A percentile compares a stretch with the other conserved stretches of the same genome.
Evolutionary conservation across 305 asterid genomes (phyloP).

Genomic region (Fraxinus xanthoxyloides): DNA sequence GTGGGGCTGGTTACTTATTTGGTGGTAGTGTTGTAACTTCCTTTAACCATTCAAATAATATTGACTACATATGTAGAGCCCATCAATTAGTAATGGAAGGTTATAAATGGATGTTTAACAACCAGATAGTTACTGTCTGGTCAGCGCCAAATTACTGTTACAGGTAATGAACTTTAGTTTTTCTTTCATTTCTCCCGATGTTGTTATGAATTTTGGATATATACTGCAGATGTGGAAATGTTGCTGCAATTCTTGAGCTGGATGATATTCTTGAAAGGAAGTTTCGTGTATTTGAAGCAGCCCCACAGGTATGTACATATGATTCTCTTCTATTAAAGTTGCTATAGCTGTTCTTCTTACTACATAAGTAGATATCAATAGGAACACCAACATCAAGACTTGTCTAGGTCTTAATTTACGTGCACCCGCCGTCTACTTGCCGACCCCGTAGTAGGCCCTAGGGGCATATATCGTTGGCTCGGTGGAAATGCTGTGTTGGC

Average conservation of each 20-base stretch:
- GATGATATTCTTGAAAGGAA: conserved; percentile 72
- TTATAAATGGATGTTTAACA: conserved; percentile 89
- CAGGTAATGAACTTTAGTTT: conserved; percentile 46
- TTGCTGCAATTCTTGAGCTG: conserved; percentile 93
- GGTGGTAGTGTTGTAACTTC: conserved; percentile 87
- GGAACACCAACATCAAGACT: not conserved
- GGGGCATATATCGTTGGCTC: not conserved
- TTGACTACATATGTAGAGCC: conserved; percentile 93
- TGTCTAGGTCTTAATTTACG: not conserved
- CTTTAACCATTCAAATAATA: conserved; percentile 75
- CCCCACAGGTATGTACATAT: conserved; percentile 68
- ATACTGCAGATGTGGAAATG: conserved; percentile 81
- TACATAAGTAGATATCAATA: not conserved
- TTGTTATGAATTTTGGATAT: conserved; percentile 4
- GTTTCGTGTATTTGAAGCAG: conserved; percentile 88
- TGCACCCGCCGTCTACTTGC: not conserved
- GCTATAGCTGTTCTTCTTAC: not conserved
- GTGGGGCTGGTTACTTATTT: conserved; percentile 93
- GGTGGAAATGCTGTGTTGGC: not conserved
- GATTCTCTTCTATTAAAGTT: conserved; percentile 9
- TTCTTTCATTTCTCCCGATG: not conserved
- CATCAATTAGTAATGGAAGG: conserved; percentile 99
- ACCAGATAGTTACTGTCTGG: conserved; percentile 96
- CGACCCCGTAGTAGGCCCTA: no score
- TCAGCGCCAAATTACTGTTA: conserved; percentile 98